Evolutionary conservation across 169 alveolate genomes (phyloP), one percentile per base, ranked within the genome.

Genomic region (Eimeria falciformis): DNA sequence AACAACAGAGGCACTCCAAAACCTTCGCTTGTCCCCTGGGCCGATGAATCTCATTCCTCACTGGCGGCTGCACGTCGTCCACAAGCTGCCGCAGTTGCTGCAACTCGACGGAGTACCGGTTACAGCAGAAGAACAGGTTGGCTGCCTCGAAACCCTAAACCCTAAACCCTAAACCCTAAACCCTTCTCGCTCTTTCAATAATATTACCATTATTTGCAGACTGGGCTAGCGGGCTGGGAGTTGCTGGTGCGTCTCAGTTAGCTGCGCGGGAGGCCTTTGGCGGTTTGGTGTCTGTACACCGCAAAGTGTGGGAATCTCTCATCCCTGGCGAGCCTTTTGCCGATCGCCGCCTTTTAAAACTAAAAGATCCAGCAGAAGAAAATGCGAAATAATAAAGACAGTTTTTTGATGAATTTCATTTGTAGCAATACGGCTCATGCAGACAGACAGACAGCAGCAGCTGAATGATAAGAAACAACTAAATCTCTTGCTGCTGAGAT

Each of bases 251-350:
- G 1, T 29, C 65, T 53, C 68, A 88, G 93, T 66, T 88, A 40
- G 58, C 71, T 33, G 88, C 83, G 37, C 89, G 69, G 7, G 93
- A 71, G 43, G 93, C 69, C 40, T 88, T 71, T 55, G 93, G 93
- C n/a, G 88, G 37, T 47, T 43, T 71, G 75, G 50, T 73, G 3
- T 47, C n/a, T 23, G 89, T 50, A 5, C 93, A 75, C 12, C 65
- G 89, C 17, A 21, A 50, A 27, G 75, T 71, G 53, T 88, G 93
- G 93, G 88, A 75, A 53, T 18, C 81, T 0, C 47, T 88, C 0
- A 37, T 88, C 14, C 93, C 93, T 12, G 89, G 71, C 12, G 93
- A 88, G 66, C 89, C 93, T 11, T 88, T 88, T 21, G 58, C 37
- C 9, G 93, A 88, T 43, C 71, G 93, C 5, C 87, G 93, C 4